Base-by-base conservation (phyloP, 2,329 filamentous ascomycete genomes). In the Colletotrichum lentis region DNA sequence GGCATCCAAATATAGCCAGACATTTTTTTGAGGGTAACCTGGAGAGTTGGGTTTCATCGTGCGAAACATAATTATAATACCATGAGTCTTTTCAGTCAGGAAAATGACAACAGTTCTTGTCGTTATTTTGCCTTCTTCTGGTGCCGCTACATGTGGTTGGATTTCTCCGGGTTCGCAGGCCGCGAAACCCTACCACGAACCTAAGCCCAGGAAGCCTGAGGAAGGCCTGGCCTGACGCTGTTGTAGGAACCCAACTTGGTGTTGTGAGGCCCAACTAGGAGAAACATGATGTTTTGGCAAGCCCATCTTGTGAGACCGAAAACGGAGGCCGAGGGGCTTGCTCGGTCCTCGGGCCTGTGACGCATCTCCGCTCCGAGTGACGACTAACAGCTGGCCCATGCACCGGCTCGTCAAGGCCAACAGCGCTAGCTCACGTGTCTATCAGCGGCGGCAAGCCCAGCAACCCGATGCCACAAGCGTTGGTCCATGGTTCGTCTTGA, bases 371-470 rank as follows among this genome's bases (percentile, higher is more conserved):
- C 14, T 18, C 60, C 41, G 24, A 62, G 14, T 18, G 31, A 11
- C 31, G 43, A 11, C 20, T 27, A 43, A 22, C n/a, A 41, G 18
- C 41, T 44, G 27, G 31, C 50, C 14, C 37, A 41, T 27, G 20
- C 22, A 49, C 41, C n/a, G 35, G 31, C 10, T 63, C 27, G 11
- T 43, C 22, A 50, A 1, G 24, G 43, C 22, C 24, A 3, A 24
- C 31, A 31, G 43, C 27, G 27, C 64, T 67, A 31, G 53, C 18
- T 24, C 35, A 62, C 57, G 47, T 62, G 50, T 54, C 44, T 35
- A 47, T 53, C 39, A 58, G 56, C 35, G 44, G 52, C 41, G 62
- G 56, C 44, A 35, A 35, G 31, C 60, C 37, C 18, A 61, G 27
- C 46, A 46, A 49, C n/a, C 22, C 49, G 27, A 50, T 50, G 49